Conservation (phyloP, 2,329 filamentous ascomycete species). For the Sclerotinia borealis region DNA sequence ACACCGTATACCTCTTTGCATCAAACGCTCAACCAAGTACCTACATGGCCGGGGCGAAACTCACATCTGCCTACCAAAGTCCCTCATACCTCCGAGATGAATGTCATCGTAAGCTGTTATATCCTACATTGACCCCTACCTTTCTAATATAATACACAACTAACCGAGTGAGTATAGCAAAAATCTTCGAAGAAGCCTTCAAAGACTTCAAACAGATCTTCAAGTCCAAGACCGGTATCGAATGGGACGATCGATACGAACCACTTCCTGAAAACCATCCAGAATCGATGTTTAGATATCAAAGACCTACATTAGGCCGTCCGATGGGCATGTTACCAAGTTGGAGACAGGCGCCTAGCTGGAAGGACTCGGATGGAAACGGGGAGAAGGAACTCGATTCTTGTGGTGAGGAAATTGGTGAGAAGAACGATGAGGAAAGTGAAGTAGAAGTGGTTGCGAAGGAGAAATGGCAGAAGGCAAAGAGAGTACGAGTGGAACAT, state of each 20-base stretch:
- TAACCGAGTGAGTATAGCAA: slow-evolving; percentile 21
- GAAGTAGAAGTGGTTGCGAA: not conserved
- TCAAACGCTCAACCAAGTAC: slow-evolving; percentile 51
- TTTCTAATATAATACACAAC: not conserved
- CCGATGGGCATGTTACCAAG: slow-evolving; percentile 20
- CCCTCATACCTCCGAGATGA: slow-evolving; percentile 34
- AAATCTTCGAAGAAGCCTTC: slow-evolving; percentile 41
- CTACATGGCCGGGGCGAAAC: slow-evolving; percentile 55
- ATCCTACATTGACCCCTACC: too few species aligned
- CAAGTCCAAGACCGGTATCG: slow-evolving; percentile 47
- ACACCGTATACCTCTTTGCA: slow-evolving; percentile 58
- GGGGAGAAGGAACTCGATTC: not conserved
- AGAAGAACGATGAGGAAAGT: not conserved
- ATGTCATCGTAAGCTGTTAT: slow-evolving; percentile 25
- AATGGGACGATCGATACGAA: slow-evolving; percentile 50
- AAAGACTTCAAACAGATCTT: slow-evolving; percentile 52
- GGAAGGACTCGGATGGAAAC: not conserved
- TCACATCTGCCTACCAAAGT: slow-evolving; percentile 32
- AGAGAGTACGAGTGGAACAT: not conserved
- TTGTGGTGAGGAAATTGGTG: not conserved
- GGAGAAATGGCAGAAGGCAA: not conserved
- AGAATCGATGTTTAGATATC: slow-evolving; percentile 15
- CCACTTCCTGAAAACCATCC: not conserved
- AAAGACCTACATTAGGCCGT: slow-evolving; percentile 14
- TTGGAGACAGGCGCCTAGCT: slow-evolving; percentile 5